These are phyloP conservation scores for Nannizziopsis barbatae DNA, from an alignment of 2,329 filamentous ascomycete genomes.

Conservation along the genomic window DNA sequence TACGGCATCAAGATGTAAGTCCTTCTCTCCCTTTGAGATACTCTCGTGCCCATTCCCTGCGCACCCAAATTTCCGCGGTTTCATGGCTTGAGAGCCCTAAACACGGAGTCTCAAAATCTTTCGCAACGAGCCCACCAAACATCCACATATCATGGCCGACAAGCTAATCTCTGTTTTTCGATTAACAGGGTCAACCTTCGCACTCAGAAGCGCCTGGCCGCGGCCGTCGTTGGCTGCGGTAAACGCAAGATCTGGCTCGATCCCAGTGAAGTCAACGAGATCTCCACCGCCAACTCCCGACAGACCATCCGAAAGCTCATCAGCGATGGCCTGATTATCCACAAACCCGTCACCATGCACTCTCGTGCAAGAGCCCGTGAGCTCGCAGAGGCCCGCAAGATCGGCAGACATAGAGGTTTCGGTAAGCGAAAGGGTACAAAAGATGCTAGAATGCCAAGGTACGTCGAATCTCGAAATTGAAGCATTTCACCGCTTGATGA, in stretches of 20 bases:
- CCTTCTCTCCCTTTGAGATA: neutral
- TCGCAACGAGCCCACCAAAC: neutral
- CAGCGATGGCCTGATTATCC: slow-evolving; percentile 99
- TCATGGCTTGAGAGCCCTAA: neutral
- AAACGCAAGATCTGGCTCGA: slow-evolving; percentile 99
- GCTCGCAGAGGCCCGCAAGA: slow-evolving; percentile 84
- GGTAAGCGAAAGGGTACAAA: slow-evolving; percentile 99
- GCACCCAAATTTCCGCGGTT: neutral
- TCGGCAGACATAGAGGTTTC: slow-evolving; percentile 96
- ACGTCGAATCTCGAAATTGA: slow-evolving; percentile 37
- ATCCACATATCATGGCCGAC: slow-evolving; percentile 13
- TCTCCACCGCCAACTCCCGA: slow-evolving; percentile 99
- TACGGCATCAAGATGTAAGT: slow-evolving; percentile 20
- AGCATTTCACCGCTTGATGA: no score
- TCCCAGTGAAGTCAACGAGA: slow-evolving; percentile 98
- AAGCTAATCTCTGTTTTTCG: slow-evolving; percentile 18
- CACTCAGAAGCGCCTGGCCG: slow-evolving; percentile 99
- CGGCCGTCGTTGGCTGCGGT: slow-evolving; percentile 95
- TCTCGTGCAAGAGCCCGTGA: slow-evolving; percentile 92
- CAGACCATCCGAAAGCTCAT: slow-evolving; percentile 99
- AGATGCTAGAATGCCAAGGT: slow-evolving; percentile 98
- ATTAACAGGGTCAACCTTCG: slow-evolving; percentile 87
- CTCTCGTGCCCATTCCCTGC: neutral
- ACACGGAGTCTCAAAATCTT: neutral
- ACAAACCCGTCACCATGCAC: slow-evolving; percentile 99